Base-by-base conservation (phyloP, 2,329 filamentous ascomycete species). In the Simplicillium aogashimaense region DNA sequence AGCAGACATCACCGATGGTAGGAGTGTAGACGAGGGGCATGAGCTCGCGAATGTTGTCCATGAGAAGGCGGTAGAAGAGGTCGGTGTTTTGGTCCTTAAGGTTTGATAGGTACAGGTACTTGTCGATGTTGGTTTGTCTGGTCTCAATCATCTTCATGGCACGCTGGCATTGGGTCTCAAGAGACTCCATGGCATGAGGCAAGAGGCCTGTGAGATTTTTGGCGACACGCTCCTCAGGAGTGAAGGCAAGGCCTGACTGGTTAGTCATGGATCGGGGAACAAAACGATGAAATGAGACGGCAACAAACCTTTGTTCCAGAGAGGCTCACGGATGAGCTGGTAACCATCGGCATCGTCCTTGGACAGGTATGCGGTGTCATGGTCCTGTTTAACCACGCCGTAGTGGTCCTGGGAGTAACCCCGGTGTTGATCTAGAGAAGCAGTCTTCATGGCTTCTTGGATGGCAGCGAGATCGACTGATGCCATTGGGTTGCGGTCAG, bases 1-100 rank as follows among this genome's bases (percentile, higher is more conserved):
- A 72, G 69, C 92, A 98, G 50, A 94, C 92, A 60, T 97, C 90
- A 54, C 92, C 92, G 53, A 98, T 88, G 55, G 85, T 89, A 35
- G 86, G 86, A 14, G 86, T 92, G 68, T 92, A 92, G 53, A 92
- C 86, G 48, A 90, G 69, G 37, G 86, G 86, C 66, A 87, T 89
- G 50, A 90, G 67, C 53, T 88, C 83, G 65, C 82, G 71, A 45
- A 81, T 66, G 64, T 90, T 81, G 62, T 86, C 77, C 48, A 87
- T 83, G 47, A 90, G 70, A 46, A 90, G 72, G 49, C 86, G 77
- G 70, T 87, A 90, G 70, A 90, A 92, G 43, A 92, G 75, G 59
- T 90, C 81, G 46, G 78, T 74, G 58, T 89, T 90, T 53, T 81
- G 76, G 57, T 74, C 74, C 65, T 87, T 84, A 60, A 90, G 65